These are phyloP conservation scores for Thelephora terrestris DNA, from an alignment of 1,284 basidiomycete species.

Conservation along the genomic window DNA sequence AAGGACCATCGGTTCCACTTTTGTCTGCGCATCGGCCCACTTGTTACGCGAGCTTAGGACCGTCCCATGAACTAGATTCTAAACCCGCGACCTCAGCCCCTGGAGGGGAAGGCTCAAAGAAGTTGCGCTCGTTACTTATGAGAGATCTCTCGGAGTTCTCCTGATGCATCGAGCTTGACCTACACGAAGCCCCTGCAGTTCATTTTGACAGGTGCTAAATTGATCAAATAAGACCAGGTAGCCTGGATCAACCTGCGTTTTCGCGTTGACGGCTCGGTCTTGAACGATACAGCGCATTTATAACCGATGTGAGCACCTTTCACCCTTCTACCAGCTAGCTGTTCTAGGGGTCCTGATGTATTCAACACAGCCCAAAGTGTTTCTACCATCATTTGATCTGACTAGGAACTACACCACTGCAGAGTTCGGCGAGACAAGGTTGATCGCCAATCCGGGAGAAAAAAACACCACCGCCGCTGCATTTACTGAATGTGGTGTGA, in stretches of 20 bases:
- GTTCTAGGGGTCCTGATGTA: constrained; percentile 20
- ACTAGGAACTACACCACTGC: constrained; percentile 33
- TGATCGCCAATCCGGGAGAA: constrained; percentile 26
- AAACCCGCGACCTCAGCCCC: constrained; percentile 40
- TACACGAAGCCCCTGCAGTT: constrained; percentile 43
- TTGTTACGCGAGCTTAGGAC: constrained; percentile 40
- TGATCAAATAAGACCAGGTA: constrained; percentile 56
- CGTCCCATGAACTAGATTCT: constrained; percentile 41
- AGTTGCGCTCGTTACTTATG: constrained; percentile 21
- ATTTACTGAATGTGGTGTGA: constrained; percentile 32
- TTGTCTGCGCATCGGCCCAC: too few species aligned
- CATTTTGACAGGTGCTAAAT: constrained; percentile 56
- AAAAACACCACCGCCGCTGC: constrained; percentile 20
- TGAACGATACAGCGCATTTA: constrained; percentile 65
- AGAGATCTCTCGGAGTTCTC: constrained; percentile 42
- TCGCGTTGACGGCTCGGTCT: constrained; percentile 46
- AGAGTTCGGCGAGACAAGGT: constrained; percentile 23
- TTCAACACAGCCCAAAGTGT: background rate
- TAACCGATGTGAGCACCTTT: constrained; percentile 31
- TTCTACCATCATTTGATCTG: constrained; percentile 27
- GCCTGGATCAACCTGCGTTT: constrained; percentile 45
- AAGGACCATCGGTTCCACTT: too few species aligned
- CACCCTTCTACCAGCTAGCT: constrained; percentile 43
- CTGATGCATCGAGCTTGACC: constrained; percentile 35
- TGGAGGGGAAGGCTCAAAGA: too few species aligned